Percentiles rank a stretch among this genome's conserved stretches.
These are phyloP conservation scores for Lepidopterella palustris DNA, from an alignment of 495 filamentous ascomycete genomes.

Conservation along the genomic window DNA sequence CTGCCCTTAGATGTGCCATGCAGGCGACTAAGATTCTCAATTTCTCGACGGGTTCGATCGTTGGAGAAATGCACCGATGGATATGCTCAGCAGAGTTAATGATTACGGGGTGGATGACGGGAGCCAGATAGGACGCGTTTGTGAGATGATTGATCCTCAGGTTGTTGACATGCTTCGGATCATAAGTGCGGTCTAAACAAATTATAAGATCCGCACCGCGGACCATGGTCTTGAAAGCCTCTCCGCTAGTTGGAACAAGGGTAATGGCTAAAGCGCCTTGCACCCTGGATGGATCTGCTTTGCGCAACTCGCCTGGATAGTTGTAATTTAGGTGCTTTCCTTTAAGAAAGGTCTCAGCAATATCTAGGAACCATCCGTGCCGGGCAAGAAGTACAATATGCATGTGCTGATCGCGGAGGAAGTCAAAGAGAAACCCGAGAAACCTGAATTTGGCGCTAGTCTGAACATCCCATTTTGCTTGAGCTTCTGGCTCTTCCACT, in stretches of 20 bases:
- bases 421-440: slow-evolving; percentile 7
- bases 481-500: background rate
- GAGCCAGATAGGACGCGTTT: background rate
- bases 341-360: slow-evolving; percentile 16
- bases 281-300: background rate
- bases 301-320: slow-evolving; percentile 8
- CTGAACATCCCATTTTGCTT: slow-evolving; percentile 9
- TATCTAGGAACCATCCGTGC: slow-evolving; percentile 6
- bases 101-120: slow-evolving; percentile 18
- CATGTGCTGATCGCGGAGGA: slow-evolving; percentile 7
- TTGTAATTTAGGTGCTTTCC: slow-evolving; percentile 11
- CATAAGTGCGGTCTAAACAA: slow-evolving; percentile 11
- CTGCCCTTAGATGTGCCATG: slow-evolving; percentile 4
- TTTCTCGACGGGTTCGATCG: slow-evolving; percentile 2
- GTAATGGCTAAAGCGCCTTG: slow-evolving; percentile 12
- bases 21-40: slow-evolving; percentile 25
- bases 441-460: slow-evolving; percentile 22
- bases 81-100: slow-evolving; percentile 15
- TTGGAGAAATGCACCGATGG: slow-evolving; percentile 6
- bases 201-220: slow-evolving; percentile 12
- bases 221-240: slow-evolving; percentile 5
- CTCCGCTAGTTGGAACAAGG: background rate
- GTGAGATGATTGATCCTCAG: slow-evolving; percentile 4
- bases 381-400: slow-evolving; percentile 17
- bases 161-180: slow-evolving; percentile 11